Conservation (phyloP, 495 filamentous ascomycete genomes). For the Annulohypoxylon maeteangense region DNA sequence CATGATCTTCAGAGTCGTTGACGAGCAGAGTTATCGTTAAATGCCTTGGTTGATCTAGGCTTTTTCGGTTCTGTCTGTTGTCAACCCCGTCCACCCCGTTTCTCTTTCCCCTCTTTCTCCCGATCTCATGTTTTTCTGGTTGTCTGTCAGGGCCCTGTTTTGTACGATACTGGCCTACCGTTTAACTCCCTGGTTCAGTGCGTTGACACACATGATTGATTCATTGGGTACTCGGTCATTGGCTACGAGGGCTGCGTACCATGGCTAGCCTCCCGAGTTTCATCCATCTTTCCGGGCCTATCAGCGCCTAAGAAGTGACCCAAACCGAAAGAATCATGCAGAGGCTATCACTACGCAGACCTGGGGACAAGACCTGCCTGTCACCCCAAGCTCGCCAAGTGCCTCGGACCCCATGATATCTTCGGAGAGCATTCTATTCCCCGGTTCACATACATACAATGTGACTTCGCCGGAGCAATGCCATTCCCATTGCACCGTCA, state of each 20-base stretch:
- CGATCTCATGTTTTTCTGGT: slow-evolving; percentile 6
- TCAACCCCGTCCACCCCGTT: slow-evolving; percentile 3
- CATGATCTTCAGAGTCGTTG: slow-evolving; percentile 26
- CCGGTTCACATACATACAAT: slow-evolving; percentile 36
- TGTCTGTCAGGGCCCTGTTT: slow-evolving; percentile 4
- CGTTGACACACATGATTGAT: slow-evolving; percentile 33
- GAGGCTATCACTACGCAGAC: slow-evolving; percentile 34
- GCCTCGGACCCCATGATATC: slow-evolving; percentile 35
- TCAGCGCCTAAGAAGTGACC: slow-evolving; percentile 26
- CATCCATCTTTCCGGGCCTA: slow-evolving; percentile 32
- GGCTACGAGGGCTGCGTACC: slow-evolving; percentile 22
- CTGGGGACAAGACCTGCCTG: slow-evolving; percentile 38
- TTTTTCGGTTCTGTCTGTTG: slow-evolving; percentile 2
- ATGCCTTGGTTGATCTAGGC: slow-evolving; percentile 7
- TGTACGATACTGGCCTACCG: slow-evolving; percentile 25
- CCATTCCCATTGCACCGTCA: slow-evolving; percentile 33
- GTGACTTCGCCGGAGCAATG: slow-evolving; percentile 31
- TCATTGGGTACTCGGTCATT: slow-evolving; percentile 21
- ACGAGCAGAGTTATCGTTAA: slow-evolving; percentile 8
- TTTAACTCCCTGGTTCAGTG: slow-evolving; percentile 22
- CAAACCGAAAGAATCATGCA: slow-evolving; percentile 39
- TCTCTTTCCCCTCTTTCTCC: slow-evolving; percentile 24
- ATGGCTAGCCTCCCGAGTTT: slow-evolving; percentile 38
- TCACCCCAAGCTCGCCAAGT: slow-evolving; percentile 29
- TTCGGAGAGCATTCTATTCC: slow-evolving; percentile 38